A percentile compares a stretch with the other conserved stretches of the same genome.
These are phyloP conservation scores for Quillaja saponaria DNA, from an alignment of 306 rosid species.

Conservation along the genomic window DNA sequence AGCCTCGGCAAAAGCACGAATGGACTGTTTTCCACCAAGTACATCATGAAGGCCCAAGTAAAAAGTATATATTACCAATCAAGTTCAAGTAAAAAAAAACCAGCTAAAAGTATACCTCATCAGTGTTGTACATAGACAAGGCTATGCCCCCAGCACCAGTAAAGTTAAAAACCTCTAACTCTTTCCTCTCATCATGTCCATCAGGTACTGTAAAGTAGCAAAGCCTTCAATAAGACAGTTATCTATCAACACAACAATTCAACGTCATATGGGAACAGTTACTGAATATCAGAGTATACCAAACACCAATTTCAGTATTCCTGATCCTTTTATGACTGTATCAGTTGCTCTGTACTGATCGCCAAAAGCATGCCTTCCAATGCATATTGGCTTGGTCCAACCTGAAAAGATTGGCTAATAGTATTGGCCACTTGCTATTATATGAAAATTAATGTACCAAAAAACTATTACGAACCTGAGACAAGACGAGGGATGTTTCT, in stretches of 20 bases:
- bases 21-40: conserved; percentile 59
- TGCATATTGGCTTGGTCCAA: conserved; percentile 93
- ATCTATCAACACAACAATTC: too few species aligned
- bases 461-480: too few species aligned
- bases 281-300: conserved; percentile 56
- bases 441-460: too few species aligned
- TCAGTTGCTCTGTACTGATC: conserved; percentile 97
- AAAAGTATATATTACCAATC: too few species aligned
- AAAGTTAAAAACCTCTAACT: conserved; percentile 79
- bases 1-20: conserved; percentile 85
- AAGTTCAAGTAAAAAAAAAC: conserved; percentile 16
- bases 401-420: too few species aligned
- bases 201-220: conserved; percentile 69
- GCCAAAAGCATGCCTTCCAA: conserved; percentile 99
- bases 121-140: conserved; percentile 89
- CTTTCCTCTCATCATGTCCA: conserved; percentile 71
- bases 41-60: too few species aligned
- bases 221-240: not conserved
- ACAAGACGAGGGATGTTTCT: conserved; percentile 90
- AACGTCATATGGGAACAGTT: too few species aligned
- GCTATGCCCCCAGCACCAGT: conserved; percentile 93
- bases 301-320: conserved; percentile 78
- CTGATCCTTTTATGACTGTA: conserved; percentile 85
- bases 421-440: conserved; percentile 18
- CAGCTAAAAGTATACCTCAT: conserved; percentile 66